These are phyloP conservation scores for Mycena galopus DNA, from an alignment of 768 basidiomycete genomes.

Conservation along the genomic window DNA sequence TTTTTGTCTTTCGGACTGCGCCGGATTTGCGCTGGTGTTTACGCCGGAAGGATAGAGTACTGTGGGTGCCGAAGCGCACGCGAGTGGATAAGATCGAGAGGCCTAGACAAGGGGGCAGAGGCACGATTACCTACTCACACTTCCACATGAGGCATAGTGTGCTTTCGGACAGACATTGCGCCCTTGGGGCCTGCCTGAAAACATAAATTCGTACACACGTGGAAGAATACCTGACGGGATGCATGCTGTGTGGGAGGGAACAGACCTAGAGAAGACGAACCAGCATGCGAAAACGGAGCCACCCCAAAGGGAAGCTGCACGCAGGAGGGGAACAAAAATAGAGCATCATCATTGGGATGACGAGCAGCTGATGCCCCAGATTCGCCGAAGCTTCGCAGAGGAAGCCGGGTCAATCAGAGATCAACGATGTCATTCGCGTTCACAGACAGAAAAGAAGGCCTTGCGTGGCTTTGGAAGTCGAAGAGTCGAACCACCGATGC, in stretches of 20 bases:
- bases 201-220: not conserved
- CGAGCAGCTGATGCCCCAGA: conserved; percentile 2
- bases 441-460: not conserved
- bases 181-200: not conserved
- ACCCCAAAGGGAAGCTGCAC: not conserved
- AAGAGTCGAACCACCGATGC: not conserved
- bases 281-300: not conserved
- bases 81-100: not conserved
- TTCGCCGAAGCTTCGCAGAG: not conserved
- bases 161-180: not conserved
- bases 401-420: conserved; percentile 1
- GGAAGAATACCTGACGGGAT: not conserved
- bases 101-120: not conserved
- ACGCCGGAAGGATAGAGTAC: not conserved
- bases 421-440: not conserved
- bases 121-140: too few species aligned
- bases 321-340: not conserved
- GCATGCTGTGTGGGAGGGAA: not conserved
- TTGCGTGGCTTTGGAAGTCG: not conserved
- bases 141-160: not conserved
- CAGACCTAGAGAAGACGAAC: not conserved
- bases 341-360: not conserved
- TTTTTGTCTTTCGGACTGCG: not conserved
- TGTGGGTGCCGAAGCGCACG: not conserved
- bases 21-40: not conserved